Conservation (phyloP, 495 filamentous ascomycete species). For the Penicillium canariense region DNA sequence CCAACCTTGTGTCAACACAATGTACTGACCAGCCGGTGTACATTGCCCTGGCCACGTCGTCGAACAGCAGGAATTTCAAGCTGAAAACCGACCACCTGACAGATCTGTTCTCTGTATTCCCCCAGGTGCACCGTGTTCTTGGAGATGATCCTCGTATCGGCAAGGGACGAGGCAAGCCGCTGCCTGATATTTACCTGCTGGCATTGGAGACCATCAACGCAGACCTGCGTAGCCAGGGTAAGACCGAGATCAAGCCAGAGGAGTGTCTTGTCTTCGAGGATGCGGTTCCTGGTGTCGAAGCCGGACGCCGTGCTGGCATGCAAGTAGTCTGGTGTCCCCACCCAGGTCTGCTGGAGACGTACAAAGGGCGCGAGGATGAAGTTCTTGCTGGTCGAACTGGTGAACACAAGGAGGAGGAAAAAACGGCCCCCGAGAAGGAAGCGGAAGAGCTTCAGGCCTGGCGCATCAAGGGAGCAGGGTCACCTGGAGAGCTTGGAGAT, state of each 20-base stretch:
- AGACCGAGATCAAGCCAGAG: conserved; percentile 68
- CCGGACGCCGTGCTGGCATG: conserved; percentile 91
- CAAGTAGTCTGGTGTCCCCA: conserved; percentile 92
- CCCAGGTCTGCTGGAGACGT: conserved; percentile 71
- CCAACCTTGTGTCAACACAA: conserved; percentile 43
- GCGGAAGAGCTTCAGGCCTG: conserved; percentile 41
- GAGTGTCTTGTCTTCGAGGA: conserved; percentile 98
- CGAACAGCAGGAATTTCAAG: conserved; percentile 64
- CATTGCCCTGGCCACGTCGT: conserved; percentile 85
- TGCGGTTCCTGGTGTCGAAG: conserved; percentile 86
- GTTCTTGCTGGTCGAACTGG: conserved; percentile 83
- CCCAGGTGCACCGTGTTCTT: conserved; percentile 63
- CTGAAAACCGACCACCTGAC: conserved; percentile 76
- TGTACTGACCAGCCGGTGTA: conserved; percentile 55
- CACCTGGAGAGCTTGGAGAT: conserved; percentile 59
- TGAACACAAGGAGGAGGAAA: conserved; percentile 58
- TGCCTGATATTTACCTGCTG: conserved; percentile 91
- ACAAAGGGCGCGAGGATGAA: conserved; percentile 69
- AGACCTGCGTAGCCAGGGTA: conserved; percentile 54
- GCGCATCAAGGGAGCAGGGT: conserved; percentile 46
- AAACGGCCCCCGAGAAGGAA: conserved; percentile 42
- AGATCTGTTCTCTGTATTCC: conserved; percentile 73
- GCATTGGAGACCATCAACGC: conserved; percentile 84
- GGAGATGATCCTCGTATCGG: conserved; percentile 86
- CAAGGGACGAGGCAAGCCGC: conserved; percentile 80